A percentile compares a stretch with the other conserved stretches of the same genome.
These are phyloP conservation scores for Nicotiana otophora DNA, from an alignment of 257 asterid species.

Conservation along the genomic window DNA sequence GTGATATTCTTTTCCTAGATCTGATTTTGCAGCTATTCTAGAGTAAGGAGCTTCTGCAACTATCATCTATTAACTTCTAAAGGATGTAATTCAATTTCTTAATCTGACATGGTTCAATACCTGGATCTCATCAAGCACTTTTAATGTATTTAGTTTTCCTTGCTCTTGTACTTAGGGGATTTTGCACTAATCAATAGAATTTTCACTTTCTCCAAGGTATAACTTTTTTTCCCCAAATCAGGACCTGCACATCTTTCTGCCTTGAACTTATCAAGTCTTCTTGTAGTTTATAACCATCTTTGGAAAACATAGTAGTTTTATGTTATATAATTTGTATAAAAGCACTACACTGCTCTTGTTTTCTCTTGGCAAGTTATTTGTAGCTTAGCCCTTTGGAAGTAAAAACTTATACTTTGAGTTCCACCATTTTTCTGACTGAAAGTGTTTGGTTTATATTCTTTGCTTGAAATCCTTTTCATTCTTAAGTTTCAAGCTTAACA, in stretches of 20 bases:
- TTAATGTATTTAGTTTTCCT: neutral
- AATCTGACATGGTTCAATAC: neutral
- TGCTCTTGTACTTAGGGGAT: neutral
- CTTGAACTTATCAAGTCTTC: neutral
- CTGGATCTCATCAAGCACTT: neutral
- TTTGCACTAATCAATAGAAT: no score
- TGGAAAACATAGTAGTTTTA: neutral
- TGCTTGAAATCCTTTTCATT: neutral
- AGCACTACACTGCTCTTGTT: neutral
- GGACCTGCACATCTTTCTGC: neutral
- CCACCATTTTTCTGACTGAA: neutral
- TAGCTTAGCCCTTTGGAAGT: neutral
- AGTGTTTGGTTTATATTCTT: neutral
- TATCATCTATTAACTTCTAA: no score
- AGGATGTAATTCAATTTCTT: neutral
- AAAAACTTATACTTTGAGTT: neutral
- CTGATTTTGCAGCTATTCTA: neutral
- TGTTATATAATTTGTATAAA: neutral
- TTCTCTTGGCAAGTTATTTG: neutral
- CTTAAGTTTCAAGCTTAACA: neutral
- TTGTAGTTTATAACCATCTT: neutral
- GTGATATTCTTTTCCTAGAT: neutral
- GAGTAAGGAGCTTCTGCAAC: neutral
- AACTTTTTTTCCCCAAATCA: no score
- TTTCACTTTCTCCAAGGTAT: neutral